Evolutionary conservation across 2,329 filamentous ascomycete species (phyloP).

Genomic region (Metarhizium album): DNA sequence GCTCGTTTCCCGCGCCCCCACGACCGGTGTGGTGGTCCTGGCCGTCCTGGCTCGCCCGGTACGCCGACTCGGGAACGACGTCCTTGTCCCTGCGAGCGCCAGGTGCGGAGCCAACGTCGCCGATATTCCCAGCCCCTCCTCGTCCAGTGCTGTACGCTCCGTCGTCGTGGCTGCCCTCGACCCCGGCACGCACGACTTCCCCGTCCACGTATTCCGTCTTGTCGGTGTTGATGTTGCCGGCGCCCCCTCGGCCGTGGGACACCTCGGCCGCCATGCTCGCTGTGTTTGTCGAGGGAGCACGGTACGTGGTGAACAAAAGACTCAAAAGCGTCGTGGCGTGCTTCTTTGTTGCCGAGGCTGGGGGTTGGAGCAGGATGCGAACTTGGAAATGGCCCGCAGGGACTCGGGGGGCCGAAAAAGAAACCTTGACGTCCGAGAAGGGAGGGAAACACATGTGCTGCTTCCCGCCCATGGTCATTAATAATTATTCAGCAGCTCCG

Average conservation of each 20-base stretch:
- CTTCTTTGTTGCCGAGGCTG: too few species aligned
- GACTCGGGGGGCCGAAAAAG: too few species aligned
- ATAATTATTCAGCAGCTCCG: neutral
- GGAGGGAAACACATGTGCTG: too few species aligned
- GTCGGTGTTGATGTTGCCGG: constrained; percentile 50
- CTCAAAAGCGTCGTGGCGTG: too few species aligned
- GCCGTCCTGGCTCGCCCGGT: constrained; percentile 35
- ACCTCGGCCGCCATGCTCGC: constrained; percentile 32
- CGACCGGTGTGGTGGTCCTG: constrained; percentile 47
- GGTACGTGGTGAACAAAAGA: too few species aligned
- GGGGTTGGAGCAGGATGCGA: too few species aligned
- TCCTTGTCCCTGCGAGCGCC: constrained; percentile 38
- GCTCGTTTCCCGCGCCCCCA: constrained; percentile 49
- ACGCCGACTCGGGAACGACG: constrained; percentile 40
- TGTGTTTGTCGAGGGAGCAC: neutral
- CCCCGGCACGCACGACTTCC: constrained; percentile 46
- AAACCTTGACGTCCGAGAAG: too few species aligned
- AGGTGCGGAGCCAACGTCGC: constrained; percentile 31
- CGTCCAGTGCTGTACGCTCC: constrained; percentile 49
- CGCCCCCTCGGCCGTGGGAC: constrained; percentile 50
- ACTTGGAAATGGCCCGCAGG: too few species aligned
- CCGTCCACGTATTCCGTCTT: constrained; percentile 50
- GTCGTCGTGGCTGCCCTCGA: constrained; percentile 44
- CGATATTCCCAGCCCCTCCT: constrained; percentile 50
- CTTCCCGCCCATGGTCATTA: too few species aligned